phyloP scores from a whole-genome alignment of 2,329 filamentous ascomycete species.

The Fusarium annulatum region DNA sequence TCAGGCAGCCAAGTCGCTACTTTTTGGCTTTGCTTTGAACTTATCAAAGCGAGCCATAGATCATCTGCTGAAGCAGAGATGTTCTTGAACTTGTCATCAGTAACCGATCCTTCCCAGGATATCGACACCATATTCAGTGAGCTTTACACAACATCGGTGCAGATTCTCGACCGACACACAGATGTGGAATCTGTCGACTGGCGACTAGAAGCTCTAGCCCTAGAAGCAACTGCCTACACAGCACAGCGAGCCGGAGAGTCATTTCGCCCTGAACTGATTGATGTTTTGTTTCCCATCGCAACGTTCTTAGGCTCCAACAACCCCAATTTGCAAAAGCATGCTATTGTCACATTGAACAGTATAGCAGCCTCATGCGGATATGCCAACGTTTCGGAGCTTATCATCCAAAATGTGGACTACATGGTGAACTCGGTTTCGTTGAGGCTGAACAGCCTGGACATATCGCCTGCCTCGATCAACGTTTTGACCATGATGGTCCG shows the following conservation, averaged over 20 bases:
- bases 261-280: constrained; percentile 88
- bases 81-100: constrained; percentile 68
- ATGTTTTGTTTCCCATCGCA: constrained; percentile 90
- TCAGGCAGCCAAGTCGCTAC: constrained; percentile 73
- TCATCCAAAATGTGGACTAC: constrained; percentile 94
- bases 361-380: constrained; percentile 84
- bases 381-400: constrained; percentile 76
- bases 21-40: constrained; percentile 83
- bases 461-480: constrained; percentile 89
- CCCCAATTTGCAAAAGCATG: constrained; percentile 77
- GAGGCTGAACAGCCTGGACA: constrained; percentile 89
- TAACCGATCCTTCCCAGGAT: constrained; percentile 52
- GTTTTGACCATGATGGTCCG: constrained; percentile 95
- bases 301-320: constrained; percentile 84
- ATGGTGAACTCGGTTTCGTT: constrained; percentile 93
- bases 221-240: constrained; percentile 83
- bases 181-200: constrained; percentile 69
- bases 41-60: constrained; percentile 69
- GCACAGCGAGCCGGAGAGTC: constrained; percentile 72
- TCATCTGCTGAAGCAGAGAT: constrained; percentile 69
- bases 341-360: constrained; percentile 83
- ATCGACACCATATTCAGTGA: constrained; percentile 67
- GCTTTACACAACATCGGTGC: constrained; percentile 75
- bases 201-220: constrained; percentile 79
- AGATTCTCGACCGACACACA: constrained; percentile 66